Base-by-base conservation (phyloP, 1,284 basidiomycete genomes). In the Cryptococcus sp. region DNA sequence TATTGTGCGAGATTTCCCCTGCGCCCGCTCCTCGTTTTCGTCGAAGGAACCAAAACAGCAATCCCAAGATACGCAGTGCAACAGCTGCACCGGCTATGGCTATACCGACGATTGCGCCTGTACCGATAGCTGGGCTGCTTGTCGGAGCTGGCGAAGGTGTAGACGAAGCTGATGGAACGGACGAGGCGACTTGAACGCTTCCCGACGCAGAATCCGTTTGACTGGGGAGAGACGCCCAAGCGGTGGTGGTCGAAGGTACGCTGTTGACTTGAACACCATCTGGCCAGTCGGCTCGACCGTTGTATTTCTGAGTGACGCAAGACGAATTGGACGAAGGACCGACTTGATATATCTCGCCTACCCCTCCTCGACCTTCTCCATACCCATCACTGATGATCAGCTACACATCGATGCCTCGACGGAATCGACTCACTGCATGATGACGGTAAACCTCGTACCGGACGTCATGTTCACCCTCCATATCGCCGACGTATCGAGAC, bases 401-500 rank as follows among this genome's bases (percentile, higher is more conserved):
- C 41, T 19, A 11, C 21, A 35, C 32, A 41, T 16, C 14, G 31
- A 24, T n/a, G 10, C 11, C 5, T 9, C 11, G 21, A 26, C 10
- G 18, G 10, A 22, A 16, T 28, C 3, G 3, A 49, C 48, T 33
- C 23, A 50, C 48, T 51, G 36, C 50, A 51, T 51, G 25, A 51
- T 43, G 38, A 51, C 34, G 10, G 50, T 51, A 26, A 51, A 51
- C 14, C 38, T 24, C 5, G 50, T 35, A 10, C 50, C 50, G 6
- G 23, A 35, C 12, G 50, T 51, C 50, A 51, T 46, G 33, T 51
- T 51, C 16, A 51, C 50, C 14, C 18, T 22, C 50, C 50, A 51
- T 5, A 34, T 16, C 9, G 28, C 38, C 19, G 18, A 31, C 4
- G n/a, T 25, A 12, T 23, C 21, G 9, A 19, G 18, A 22, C 28